These are phyloP conservation scores for Pelargonium australe DNA, from an alignment of 441 rosid genomes.

Conservation along the genomic window DNA sequence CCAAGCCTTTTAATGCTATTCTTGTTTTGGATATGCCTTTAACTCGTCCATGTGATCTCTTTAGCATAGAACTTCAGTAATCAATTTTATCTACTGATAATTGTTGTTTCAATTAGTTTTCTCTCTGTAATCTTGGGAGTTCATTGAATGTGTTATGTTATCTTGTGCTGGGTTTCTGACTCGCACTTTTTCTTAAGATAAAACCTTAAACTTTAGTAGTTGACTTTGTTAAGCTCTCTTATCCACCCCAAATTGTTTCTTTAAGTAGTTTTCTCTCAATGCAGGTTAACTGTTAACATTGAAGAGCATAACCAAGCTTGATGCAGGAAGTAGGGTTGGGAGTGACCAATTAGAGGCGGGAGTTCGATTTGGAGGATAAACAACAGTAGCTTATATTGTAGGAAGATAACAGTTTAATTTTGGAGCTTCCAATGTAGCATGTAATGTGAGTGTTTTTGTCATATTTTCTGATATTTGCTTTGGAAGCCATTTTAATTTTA, in stretches of 20 bases:
- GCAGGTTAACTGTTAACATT: background rate
- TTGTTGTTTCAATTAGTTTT: no score
- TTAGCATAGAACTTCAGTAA: no score
- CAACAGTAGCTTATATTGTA: background rate
- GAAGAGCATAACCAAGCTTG: background rate
- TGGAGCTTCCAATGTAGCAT: background rate
- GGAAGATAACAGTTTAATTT: background rate
- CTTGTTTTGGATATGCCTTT: no score
- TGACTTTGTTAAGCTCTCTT: background rate
- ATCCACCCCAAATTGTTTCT: background rate
- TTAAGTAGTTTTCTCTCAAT: background rate
- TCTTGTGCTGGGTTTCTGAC: no score
- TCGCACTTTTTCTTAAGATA: no score
- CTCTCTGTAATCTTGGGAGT: no score
- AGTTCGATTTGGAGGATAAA: background rate
- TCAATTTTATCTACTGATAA: no score
- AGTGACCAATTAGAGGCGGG: background rate
- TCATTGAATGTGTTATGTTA: no score
- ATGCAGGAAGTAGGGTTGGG: background rate
- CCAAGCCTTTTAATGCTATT: background rate
- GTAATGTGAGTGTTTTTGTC: background rate
- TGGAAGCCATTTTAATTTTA: background rate
- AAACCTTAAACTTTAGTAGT: no score
- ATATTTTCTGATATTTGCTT: background rate
- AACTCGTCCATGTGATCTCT: no score